phyloP scores from a whole-genome alignment of 768 basidiomycete species.

The Cubamyces sp. region DNA sequence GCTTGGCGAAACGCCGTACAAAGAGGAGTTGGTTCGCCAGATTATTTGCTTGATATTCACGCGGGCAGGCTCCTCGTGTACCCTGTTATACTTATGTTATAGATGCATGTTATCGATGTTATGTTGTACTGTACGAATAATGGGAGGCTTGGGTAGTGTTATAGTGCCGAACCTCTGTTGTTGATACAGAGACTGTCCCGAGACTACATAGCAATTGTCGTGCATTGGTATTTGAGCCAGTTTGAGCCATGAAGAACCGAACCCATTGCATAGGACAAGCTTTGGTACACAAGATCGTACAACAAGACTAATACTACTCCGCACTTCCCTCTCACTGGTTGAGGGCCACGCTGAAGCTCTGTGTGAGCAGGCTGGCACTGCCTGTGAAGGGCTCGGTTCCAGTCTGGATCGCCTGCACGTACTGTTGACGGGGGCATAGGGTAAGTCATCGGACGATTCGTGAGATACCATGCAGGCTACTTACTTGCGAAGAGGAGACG shows the following conservation, averaged over 20 bases:
- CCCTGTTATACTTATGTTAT: no score
- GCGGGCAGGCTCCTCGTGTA: no score
- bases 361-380: constrained; percentile 48
- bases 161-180: no score
- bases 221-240: no score
- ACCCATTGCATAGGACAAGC: background rate
- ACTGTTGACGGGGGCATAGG: constrained; percentile 36
- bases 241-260: no score
- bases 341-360: constrained; percentile 46
- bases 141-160: no score
- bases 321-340: constrained; percentile 16
- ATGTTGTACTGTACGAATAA: no score
- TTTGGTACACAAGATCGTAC: background rate
- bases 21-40: constrained; percentile 6
- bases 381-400: constrained; percentile 62
- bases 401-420: constrained; percentile 55
- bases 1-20: background rate
- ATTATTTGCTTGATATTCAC: background rate
- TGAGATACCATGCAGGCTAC: background rate
- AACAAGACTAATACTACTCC: background rate
- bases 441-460: background rate
- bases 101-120: no score
- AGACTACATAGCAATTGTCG: no score
- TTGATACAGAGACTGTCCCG: no score
- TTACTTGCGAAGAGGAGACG: constrained; percentile 50